phyloP scores from a whole-genome alignment of 2,329 filamentous ascomycete species.

The Botrytis squamosa region DNA sequence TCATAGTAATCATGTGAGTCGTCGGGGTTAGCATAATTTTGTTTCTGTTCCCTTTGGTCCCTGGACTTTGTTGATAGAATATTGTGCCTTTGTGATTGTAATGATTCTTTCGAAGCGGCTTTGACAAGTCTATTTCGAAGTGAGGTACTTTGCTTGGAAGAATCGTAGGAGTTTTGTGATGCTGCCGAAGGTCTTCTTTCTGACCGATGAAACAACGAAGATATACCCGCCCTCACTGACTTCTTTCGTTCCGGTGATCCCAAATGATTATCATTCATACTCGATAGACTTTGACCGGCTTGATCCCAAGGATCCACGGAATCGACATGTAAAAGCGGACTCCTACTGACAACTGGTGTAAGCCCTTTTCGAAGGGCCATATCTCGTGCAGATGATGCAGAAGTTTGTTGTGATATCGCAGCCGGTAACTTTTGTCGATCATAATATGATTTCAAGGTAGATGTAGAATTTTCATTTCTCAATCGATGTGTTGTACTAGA shows the following conservation, averaged over 20 bases:
- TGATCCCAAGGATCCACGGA: constrained; percentile 17
- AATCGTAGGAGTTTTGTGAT: constrained; percentile 22
- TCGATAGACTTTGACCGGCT: not conserved
- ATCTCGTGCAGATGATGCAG: constrained; percentile 44
- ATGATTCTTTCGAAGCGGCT: constrained; percentile 33
- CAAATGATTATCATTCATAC: not conserved
- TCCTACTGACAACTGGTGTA: constrained; percentile 35
- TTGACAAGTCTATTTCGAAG: constrained; percentile 31
- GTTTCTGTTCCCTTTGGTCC: constrained; percentile 18
- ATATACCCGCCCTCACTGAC: constrained; percentile 34
- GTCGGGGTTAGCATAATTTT: not conserved
- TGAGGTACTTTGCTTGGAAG: constrained; percentile 21
- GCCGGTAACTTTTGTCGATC: constrained; percentile 45
- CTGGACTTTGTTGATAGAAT: constrained; percentile 30
- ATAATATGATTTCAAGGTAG: constrained; percentile 48
- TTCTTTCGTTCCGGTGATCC: constrained; percentile 32
- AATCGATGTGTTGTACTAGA: constrained; percentile 40
- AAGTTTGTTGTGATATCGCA: constrained; percentile 45
- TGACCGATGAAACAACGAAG: constrained; percentile 36
- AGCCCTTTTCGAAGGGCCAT: constrained; percentile 42
- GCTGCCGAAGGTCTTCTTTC: constrained; percentile 23
- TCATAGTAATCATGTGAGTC: constrained; percentile 36
- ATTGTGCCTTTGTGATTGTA: constrained; percentile 32
- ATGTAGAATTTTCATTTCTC: constrained; percentile 43
- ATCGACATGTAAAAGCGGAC: constrained; percentile 34